Evolutionary conservation across 805 yeast genomes (phyloP).

Genomic region (Spathaspora passalidarum): DNA sequence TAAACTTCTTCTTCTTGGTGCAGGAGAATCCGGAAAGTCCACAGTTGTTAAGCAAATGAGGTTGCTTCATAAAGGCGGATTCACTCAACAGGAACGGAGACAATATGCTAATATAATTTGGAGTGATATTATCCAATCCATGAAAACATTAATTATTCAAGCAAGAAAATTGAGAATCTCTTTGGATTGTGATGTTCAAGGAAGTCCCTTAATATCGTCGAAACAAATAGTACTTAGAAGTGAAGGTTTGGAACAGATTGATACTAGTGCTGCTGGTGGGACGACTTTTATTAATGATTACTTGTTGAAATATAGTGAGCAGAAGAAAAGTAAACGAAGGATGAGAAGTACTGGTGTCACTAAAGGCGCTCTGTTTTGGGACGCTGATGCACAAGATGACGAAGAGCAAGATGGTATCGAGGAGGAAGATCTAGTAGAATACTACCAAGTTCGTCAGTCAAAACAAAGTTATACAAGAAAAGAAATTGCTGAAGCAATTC

Average conservation of each 20-base stretch:
- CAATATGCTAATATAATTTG: constrained; percentile 87
- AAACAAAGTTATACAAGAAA: constrained; percentile 26
- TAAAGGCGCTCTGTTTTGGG: not conserved
- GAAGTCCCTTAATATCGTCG: constrained; percentile 41
- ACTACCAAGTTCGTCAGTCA: constrained; percentile 4
- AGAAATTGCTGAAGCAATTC: constrained; percentile 72
- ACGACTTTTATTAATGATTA: constrained; percentile 59
- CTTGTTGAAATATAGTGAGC: constrained; percentile 58
- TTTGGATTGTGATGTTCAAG: constrained; percentile 60
- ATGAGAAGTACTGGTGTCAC: constrained; percentile 52
- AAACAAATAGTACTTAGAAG: constrained; percentile 53
- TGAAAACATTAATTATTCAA: constrained; percentile 73
- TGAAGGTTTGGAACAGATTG: constrained; percentile 59
- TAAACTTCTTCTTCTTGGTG: constrained; percentile 78
- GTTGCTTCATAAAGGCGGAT: constrained; percentile 81
- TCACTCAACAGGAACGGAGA: constrained; percentile 70
- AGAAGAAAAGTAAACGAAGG: constrained; percentile 49
- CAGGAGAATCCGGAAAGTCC: constrained; percentile 94
- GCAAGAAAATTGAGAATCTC: constrained; percentile 64
- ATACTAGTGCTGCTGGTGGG: constrained; percentile 62
- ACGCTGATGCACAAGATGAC: constrained; percentile 2
- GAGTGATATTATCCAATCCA: constrained; percentile 85
- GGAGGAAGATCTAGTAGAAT: constrained; percentile 5
- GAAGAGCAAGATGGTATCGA: constrained; percentile 10
- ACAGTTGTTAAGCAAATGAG: constrained; percentile 89